Conservation (phyloP, 371 early-diverging fungal genomes). For the Apophysomyces variabilis region DNA sequence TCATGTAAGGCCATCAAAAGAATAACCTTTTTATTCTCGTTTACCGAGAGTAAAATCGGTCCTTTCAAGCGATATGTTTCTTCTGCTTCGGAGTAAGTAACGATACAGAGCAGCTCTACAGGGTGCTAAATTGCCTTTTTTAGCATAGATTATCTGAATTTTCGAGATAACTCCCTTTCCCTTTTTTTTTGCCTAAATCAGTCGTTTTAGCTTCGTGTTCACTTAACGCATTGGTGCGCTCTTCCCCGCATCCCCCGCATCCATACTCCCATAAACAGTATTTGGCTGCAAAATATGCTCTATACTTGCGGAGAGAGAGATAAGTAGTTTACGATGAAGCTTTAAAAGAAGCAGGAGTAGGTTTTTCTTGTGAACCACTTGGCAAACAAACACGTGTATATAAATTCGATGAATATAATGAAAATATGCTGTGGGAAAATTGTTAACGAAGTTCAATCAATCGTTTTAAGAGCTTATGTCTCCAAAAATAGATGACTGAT, state of each 20-base stretch:
- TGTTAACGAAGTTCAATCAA: background rate
- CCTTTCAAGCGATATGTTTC: background rate
- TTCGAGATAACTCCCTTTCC: background rate
- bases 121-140: slow-evolving; percentile 1
- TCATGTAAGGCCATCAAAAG: background rate
- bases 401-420: background rate
- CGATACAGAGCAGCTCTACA: background rate
- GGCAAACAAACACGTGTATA: slow-evolving; percentile 4
- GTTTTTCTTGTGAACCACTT: background rate
- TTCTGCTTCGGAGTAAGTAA: background rate
- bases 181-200: background rate
- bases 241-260: slow-evolving; percentile 12
- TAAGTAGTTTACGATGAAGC: background rate
- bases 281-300: background rate
- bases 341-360: background rate
- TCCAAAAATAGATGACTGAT: background rate
- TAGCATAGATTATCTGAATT: background rate
- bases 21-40: background rate
- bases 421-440: slow-evolving; percentile 6
- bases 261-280: background rate
- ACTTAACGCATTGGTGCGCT: slow-evolving; percentile 2
- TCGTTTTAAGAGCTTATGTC: background rate
- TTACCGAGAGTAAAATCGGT: background rate
- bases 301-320: background rate
- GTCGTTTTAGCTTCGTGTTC: background rate